Evolutionary conservation across 129 eudicot species (phyloP).

Genomic region (Arctium minus): DNA sequence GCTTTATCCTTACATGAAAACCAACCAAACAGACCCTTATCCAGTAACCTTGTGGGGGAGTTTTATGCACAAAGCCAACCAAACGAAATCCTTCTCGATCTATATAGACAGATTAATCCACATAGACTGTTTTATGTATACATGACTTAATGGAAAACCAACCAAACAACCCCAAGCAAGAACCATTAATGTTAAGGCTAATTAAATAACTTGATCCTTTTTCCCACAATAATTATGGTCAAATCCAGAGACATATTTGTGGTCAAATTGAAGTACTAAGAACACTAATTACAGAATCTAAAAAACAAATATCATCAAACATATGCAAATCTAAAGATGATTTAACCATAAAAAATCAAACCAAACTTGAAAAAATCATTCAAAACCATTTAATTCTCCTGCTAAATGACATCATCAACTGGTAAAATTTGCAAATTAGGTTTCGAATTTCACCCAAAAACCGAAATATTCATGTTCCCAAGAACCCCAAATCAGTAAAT

Average conservation of each 20-base stretch:
- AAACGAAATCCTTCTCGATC: neutral
- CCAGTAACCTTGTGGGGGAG: too few species aligned
- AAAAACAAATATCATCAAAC: neutral
- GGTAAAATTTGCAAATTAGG: neutral
- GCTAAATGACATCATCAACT: neutral
- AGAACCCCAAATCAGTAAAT: conserved; percentile 18
- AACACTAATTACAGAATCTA: neutral
- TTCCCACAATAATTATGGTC: neutral
- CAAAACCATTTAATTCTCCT: neutral
- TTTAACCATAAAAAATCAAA: neutral
- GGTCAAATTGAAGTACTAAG: neutral
- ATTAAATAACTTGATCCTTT: neutral
- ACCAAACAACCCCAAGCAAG: neutral
- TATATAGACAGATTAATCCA: neutral
- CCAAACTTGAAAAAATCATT: neutral
- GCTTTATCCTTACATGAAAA: too few species aligned
- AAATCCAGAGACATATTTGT: neutral
- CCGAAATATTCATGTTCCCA: neutral
- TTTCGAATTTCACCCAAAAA: neutral
- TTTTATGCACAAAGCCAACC: too few species aligned
- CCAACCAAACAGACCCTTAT: too few species aligned
- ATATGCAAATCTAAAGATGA: neutral
- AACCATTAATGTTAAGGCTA: too few species aligned
- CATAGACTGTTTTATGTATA: too few species aligned
- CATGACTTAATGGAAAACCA: neutral